These are phyloP conservation scores for Vanderwaltozyma yarrowii DNA, from an alignment of 805 yeast species.

Conservation along the genomic window DNA sequence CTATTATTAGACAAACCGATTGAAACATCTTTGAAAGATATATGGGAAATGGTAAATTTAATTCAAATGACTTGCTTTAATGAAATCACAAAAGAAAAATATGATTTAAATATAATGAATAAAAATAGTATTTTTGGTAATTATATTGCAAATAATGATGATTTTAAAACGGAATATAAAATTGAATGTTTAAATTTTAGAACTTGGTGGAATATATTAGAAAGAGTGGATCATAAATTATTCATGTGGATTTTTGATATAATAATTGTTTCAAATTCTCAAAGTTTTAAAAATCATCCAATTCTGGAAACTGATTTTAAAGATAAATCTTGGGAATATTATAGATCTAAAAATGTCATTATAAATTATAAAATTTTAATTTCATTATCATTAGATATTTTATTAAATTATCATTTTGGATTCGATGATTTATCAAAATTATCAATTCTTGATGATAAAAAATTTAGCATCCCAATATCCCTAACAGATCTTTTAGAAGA, in stretches of 20 bases:
- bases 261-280: constrained; percentile 26
- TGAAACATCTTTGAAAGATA: constrained; percentile 9
- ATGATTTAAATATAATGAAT: constrained; percentile 21
- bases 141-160: constrained; percentile 22
- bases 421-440: constrained; percentile 30
- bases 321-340: constrained; percentile 23
- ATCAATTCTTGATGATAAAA: constrained; percentile 14
- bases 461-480: constrained; percentile 23
- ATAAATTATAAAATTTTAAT: constrained; percentile 34
- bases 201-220: constrained; percentile 27
- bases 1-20: constrained; percentile 17
- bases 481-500: constrained; percentile 15
- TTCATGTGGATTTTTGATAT: constrained; percentile 29
- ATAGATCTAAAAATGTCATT: constrained; percentile 27
- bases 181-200: constrained; percentile 21
- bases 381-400: constrained; percentile 32
- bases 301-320: constrained; percentile 18
- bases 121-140: constrained; percentile 29
- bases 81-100: constrained; percentile 20
- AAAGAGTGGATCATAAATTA: constrained; percentile 24
- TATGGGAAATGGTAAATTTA: constrained; percentile 27
- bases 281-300: constrained; percentile 26
- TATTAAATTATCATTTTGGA: constrained; percentile 44
- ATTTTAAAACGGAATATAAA: constrained; percentile 26
- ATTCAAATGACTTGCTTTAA: constrained; percentile 27